These are phyloP conservation scores for Ophiostoma perfectum DNA, from an alignment of 2,329 filamentous ascomycete species.

Conservation along the genomic window DNA sequence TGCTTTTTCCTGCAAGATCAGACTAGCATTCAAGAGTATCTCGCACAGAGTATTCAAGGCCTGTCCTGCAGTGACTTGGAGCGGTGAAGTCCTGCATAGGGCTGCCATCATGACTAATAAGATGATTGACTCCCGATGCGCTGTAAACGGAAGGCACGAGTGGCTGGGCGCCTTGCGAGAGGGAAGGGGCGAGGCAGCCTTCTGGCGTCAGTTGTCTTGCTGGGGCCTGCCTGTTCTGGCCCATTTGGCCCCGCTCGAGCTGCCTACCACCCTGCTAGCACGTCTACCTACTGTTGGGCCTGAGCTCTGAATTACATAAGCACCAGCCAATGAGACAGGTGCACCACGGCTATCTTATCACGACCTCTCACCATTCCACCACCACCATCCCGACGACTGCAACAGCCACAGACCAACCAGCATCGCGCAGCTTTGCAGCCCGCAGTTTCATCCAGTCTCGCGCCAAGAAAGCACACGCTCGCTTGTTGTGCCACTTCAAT, in stretches of 20 bases:
- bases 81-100: neutral
- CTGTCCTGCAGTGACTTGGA: neutral
- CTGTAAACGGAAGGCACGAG: slow-evolving; percentile 7
- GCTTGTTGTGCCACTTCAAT: neutral
- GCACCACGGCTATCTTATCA: slow-evolving; percentile 6
- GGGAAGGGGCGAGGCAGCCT: neutral
- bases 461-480: neutral
- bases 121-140: neutral
- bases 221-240: neutral
- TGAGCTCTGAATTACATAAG: slow-evolving; percentile 2
- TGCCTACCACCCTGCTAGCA: neutral
- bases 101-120: slow-evolving; percentile 5
- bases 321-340: neutral
- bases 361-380: slow-evolving; percentile 11
- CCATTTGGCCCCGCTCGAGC: neutral
- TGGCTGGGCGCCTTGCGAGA: neutral
- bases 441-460: too few relatives aligned
- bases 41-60: neutral
- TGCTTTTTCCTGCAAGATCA: too few relatives aligned
- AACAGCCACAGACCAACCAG: neutral
- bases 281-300: neutral
- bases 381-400: slow-evolving; percentile 6
- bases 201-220: neutral
- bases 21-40: too few relatives aligned
- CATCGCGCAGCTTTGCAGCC: neutral